These are phyloP conservation scores for Wickerhamiella galacta DNA, from an alignment of 805 yeast genomes.

Conservation along the genomic window DNA sequence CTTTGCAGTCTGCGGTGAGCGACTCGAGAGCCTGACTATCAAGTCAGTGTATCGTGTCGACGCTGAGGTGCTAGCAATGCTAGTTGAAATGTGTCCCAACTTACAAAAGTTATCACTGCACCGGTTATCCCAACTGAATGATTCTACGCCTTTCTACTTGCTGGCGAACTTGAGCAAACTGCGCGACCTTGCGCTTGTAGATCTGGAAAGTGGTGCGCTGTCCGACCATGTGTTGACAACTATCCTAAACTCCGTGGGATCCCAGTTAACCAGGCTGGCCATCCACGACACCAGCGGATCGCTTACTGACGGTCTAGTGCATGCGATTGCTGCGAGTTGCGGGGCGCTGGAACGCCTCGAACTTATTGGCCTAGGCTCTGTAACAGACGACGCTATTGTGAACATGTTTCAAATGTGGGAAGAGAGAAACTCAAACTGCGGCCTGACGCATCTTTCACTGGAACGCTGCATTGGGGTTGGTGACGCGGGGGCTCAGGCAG, in stretches of 20 bases:
- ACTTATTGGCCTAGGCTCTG: constrained; percentile 38
- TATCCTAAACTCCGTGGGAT: constrained; percentile 36
- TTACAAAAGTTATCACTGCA: constrained; percentile 44
- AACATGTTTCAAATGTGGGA: constrained; percentile 42
- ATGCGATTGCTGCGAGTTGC: constrained; percentile 40
- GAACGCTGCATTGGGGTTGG: constrained; percentile 50
- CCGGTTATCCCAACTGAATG: constrained; percentile 54
- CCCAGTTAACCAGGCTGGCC: constrained; percentile 36
- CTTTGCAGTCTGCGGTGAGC: constrained; percentile 40
- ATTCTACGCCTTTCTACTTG: constrained; percentile 39
- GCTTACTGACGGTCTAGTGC: constrained; percentile 33
- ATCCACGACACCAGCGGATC: constrained; percentile 63
- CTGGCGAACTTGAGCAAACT: constrained; percentile 41
- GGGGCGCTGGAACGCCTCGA: constrained; percentile 36
- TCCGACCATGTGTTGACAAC: constrained; percentile 53
- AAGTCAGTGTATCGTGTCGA: constrained; percentile 73
- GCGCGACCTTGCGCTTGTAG: constrained; percentile 44
- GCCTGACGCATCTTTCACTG: constrained; percentile 43
- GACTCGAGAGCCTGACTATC: constrained; percentile 43
- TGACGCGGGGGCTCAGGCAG: constrained; percentile 42
- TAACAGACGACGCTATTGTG: constrained; percentile 52
- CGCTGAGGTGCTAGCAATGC: constrained; percentile 41
- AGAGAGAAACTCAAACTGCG: constrained; percentile 23
- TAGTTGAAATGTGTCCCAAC: constrained; percentile 41
- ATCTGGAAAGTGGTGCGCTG: constrained; percentile 46